A percentile compares a stretch with the other conserved stretches of the same genome.
phyloP scores from a whole-genome alignment of 2,329 filamentous ascomycete genomes.

The Stemphylium beticola region DNA sequence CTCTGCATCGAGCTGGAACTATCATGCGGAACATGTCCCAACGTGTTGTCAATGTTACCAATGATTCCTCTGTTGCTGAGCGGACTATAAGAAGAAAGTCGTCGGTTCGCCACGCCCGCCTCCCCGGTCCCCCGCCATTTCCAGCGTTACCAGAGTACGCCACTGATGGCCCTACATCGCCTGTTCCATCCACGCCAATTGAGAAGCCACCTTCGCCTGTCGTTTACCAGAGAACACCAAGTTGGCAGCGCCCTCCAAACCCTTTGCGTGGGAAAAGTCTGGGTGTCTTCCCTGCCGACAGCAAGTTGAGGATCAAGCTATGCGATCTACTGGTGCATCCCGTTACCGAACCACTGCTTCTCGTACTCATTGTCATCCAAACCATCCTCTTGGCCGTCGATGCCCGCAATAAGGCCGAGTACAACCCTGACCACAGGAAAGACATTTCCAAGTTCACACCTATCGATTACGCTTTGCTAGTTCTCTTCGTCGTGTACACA shows the following conservation, averaged over 20 bases:
- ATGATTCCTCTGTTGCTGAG: constrained; percentile 84
- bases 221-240: constrained; percentile 23
- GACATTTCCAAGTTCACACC: constrained; percentile 69
- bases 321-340: constrained; percentile 88
- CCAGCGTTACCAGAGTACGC: constrained; percentile 60
- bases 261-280: constrained; percentile 86
- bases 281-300: constrained; percentile 82
- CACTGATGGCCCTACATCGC: constrained; percentile 49
- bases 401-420: constrained; percentile 73
- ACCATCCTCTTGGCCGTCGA: constrained; percentile 87
- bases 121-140: constrained; percentile 59
- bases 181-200: constrained; percentile 34
- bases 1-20: constrained; percentile 57
- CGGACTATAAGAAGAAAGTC: constrained; percentile 69
- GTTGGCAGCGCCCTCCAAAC: constrained; percentile 63
- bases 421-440: constrained; percentile 55
- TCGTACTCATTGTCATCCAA: constrained; percentile 87
- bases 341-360: constrained; percentile 82
- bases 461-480: constrained; percentile 82
- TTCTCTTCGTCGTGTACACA: constrained; percentile 87
- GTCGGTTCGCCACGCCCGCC: constrained; percentile 60
- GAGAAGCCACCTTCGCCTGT: constrained; percentile 50
- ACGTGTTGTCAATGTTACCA: constrained; percentile 95
- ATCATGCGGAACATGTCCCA: constrained; percentile 80
- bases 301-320: constrained; percentile 72